Evolutionary conservation across 306 rosid genomes (phyloP).

Genomic region (Lablab purpureus): DNA sequence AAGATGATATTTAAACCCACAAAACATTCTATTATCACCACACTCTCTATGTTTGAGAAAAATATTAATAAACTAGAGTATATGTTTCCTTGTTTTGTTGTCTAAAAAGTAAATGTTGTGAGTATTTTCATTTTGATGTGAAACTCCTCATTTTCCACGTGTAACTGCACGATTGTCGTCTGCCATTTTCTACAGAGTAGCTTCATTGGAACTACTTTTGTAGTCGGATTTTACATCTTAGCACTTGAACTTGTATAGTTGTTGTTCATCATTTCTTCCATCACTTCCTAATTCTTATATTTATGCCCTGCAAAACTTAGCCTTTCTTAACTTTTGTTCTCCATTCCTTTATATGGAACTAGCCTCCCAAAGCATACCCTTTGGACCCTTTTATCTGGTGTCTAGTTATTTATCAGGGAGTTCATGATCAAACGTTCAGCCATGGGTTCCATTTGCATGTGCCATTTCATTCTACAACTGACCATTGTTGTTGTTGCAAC

Average conservation of each 20-base stretch:
- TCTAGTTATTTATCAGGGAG: slow-evolving; percentile 46
- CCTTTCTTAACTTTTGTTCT: slow-evolving; percentile 18
- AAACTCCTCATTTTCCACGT: slow-evolving; percentile 20
- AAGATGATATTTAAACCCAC: not conserved
- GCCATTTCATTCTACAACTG: slow-evolving; percentile 50
- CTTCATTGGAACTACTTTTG: slow-evolving; percentile 52
- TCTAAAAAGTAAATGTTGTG: not conserved
- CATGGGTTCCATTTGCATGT: slow-evolving; percentile 56
- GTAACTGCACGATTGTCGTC: not conserved
- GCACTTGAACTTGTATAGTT: slow-evolving; percentile 32
- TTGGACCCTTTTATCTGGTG: slow-evolving; percentile 33
- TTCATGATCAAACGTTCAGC: slow-evolving; percentile 16
- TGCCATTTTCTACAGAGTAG: slow-evolving; percentile 37
- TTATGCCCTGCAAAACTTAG: slow-evolving; percentile 1
- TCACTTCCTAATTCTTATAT: slow-evolving; percentile 17
- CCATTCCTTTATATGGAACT: slow-evolving; percentile 42
- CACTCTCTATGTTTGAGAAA: not conserved
- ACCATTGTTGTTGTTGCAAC: slow-evolving; percentile 47
- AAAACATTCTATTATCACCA: not conserved
- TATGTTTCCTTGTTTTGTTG: not conserved
- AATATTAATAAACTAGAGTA: not conserved
- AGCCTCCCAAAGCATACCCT: slow-evolving; percentile 34
- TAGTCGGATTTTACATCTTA: slow-evolving; percentile 37
- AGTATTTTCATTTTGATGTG: not conserved
- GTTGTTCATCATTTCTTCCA: slow-evolving; percentile 34